Base-by-base conservation (phyloP, 2,329 filamentous ascomycete species). In the Endoconidiophora polonica region DNA sequence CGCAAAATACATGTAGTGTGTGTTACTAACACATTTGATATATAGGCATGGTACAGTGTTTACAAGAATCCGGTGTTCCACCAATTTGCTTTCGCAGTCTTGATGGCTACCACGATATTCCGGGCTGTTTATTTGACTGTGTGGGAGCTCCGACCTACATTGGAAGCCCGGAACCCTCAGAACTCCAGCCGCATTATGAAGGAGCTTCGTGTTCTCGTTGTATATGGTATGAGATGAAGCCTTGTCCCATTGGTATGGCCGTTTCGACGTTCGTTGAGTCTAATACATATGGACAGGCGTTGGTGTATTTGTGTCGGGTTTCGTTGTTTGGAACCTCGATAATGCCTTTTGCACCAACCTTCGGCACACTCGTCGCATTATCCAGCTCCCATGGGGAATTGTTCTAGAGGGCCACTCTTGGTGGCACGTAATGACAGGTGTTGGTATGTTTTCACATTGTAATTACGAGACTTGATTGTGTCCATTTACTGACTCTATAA, bases 1-100 rank as follows among this genome's bases (percentile, higher is more conserved):
- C 26, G 12, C 26, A 9, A 3, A 3, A 9, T 29, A 29, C 12
- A 29, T 29, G 5, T 10, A 29, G 12, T 9, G 26, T 10, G 6
- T 26, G 16, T 2, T 49, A 3, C 18, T 26, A 10, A 26, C 18
- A 2, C 20, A 26, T 23, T 20, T 10, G 5, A 16, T 44, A 5
- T 36, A 44, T 26, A 70, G 67, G 58, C 62, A 3, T 68, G 67
- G 63, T 94, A 94, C 64, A 83, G 87, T 60, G 77, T 84, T 55
- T 77, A 87, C 14, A 85, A 88, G 60, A 80, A 93, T 56, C 85
- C 86, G 0, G 69, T 76, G 1, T 93, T 93, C 62, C 86, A 93
- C 64, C 85, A 93, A 61, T 79, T 77, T 54, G 81, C 81, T 3
- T 93, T 87, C 57, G 83, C 79, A 1, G 60, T 82, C 3, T 66